phyloP scores from a whole-genome alignment of 2,329 filamentous ascomycete species.

The Cladosporium oxysporum region DNA sequence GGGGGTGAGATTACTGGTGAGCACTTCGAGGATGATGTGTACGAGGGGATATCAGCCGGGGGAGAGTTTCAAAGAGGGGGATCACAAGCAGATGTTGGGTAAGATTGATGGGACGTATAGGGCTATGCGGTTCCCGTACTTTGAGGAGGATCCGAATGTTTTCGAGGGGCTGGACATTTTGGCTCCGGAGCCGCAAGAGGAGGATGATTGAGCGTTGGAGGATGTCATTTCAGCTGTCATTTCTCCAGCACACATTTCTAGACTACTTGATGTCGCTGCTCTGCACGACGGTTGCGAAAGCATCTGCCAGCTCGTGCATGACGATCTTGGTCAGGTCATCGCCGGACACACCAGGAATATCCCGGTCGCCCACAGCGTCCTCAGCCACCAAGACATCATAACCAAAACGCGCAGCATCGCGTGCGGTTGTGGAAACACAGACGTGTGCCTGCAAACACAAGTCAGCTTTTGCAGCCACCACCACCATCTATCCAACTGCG shows the following conservation, averaged over 20 bases:
- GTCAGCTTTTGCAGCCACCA: not conserved
- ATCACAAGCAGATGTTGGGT: constrained; percentile 17
- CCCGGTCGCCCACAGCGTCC: constrained; percentile 65
- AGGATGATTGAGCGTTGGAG: constrained; percentile 24
- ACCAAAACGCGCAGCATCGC: constrained; percentile 60
- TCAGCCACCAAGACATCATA: constrained; percentile 64
- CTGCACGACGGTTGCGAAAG: constrained; percentile 62
- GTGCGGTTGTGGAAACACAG: constrained; percentile 63
- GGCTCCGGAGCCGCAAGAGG: constrained; percentile 25
- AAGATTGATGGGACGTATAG: constrained; percentile 9
- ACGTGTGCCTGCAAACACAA: constrained; percentile 58
- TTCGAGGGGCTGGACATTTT: constrained; percentile 33
- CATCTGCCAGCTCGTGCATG: constrained; percentile 63
- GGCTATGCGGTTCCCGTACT: constrained; percentile 27
- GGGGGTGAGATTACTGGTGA: constrained; percentile 28
- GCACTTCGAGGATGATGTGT: constrained; percentile 26
- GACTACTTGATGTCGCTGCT: constrained; percentile 49
- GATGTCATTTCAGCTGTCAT: not conserved
- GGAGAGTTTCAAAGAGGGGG: constrained; percentile 21
- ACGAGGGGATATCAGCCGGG: not conserved
- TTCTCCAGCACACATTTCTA: not conserved
- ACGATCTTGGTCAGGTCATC: constrained; percentile 56
- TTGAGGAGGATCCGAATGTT: constrained; percentile 34
- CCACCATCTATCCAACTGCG: not conserved
- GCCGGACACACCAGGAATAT: constrained; percentile 63